Evolutionary conservation across 169 alveolate species (phyloP).

Genomic region (Pseudocohnilembus persalinus): DNA sequence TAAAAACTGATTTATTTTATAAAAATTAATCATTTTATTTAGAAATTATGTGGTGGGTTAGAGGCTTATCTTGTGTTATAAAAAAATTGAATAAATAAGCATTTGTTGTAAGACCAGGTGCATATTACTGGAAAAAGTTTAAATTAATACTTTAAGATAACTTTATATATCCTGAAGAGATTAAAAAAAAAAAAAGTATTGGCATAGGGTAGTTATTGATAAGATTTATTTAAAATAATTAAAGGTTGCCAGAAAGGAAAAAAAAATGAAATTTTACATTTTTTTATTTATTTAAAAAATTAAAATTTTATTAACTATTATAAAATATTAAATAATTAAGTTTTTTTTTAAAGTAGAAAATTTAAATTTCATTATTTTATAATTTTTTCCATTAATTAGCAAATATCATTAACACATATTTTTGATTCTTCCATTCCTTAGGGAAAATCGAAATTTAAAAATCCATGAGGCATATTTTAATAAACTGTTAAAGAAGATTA

Average conservation of each 20-base stretch:
- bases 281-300: too few relatives aligned
- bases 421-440: conserved; percentile 60
- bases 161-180: conserved; percentile 9
- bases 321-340: too few relatives aligned
- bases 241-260: not conserved
- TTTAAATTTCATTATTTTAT: not conserved
- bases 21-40: not conserved
- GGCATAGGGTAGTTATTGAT: not conserved
- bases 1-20: too few relatives aligned
- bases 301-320: too few relatives aligned
- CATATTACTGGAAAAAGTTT: conserved; percentile 30
- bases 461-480: conserved; percentile 76
- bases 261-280: not conserved
- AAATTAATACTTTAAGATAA: conserved; percentile 18
- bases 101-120: conserved; percentile 27
- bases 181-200: not conserved
- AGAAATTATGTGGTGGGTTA: conserved; percentile 31
- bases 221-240: not conserved
- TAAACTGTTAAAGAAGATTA: conserved; percentile 72
- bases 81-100: conserved; percentile 36
- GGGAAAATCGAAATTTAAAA: conserved; percentile 50
- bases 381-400: conserved; percentile 1
- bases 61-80: conserved; percentile 30
- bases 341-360: too few relatives aligned
- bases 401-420: conserved; percentile 33